Evolutionary conservation across 805 yeast genomes (phyloP).

Genomic region (Cyberlindnera petersonii): DNA sequence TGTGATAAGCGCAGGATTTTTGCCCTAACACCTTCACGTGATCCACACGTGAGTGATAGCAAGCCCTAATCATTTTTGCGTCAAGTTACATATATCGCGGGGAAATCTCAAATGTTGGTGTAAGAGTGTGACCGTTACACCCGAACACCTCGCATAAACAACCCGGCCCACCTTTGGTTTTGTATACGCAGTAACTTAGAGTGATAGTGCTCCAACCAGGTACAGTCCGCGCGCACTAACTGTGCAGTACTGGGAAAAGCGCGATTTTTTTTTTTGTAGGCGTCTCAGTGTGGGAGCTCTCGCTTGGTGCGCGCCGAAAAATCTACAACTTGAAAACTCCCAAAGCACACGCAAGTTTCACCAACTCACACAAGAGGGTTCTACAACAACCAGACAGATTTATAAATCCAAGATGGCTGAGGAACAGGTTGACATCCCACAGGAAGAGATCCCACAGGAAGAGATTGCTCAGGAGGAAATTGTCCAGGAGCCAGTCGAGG

Average conservation of each 20-base stretch:
- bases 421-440: slow-evolving; percentile 50
- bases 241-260: no score
- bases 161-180: no score
- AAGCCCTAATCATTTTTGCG: slow-evolving; percentile 4
- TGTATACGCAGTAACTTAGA: no score
- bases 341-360: slow-evolving; percentile 4
- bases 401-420: slow-evolving; percentile 77
- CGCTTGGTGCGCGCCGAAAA: slow-evolving; percentile 8
- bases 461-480: slow-evolving; percentile 60
- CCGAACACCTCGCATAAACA: slow-evolving; percentile 11
- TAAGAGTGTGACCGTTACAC: slow-evolving; percentile 7
- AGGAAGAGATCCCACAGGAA: slow-evolving; percentile 29
- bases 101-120: not conserved
- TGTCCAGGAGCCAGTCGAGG: slow-evolving; percentile 79
- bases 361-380: not conserved
- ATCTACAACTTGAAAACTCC: slow-evolving; percentile 14
- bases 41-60: not conserved
- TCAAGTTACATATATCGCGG: slow-evolving; percentile 5
- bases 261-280: not conserved
- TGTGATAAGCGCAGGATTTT: no score
- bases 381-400: slow-evolving; percentile 13
- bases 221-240: no score
- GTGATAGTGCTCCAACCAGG: no score
- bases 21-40: slow-evolving; percentile 4
- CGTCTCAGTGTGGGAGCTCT: no score